Evolutionary conservation across 2,329 filamentous ascomycete genomes (phyloP), one percentile per base, ranked within the genome.

Genomic region (Exophiala sideris): DNA sequence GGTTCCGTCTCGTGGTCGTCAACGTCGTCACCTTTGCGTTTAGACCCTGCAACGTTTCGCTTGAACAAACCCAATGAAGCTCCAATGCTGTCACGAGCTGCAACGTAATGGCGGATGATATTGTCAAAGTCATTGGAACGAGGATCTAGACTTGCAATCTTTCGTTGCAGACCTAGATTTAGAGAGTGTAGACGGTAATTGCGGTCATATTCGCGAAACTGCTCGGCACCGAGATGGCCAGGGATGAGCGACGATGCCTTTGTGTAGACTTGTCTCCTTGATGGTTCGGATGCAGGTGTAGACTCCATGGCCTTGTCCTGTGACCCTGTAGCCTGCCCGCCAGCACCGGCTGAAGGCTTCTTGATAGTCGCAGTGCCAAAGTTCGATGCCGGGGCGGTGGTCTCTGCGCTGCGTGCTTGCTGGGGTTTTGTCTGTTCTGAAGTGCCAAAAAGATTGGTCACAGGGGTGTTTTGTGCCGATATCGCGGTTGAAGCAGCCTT

Each of bases 41-140:
- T 68, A 14, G 52, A 48, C 8, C 60, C 60, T 9, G 62, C 60
- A 34, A 55, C 42, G 21, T 48, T 54, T n/a, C 60, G 52, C 36
- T 55, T 36, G 36, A 58, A 59, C 18, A 56, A 50, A 4, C 63
- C 68, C 45, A 72, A 51, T 3, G 71, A 70, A 12, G 63, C 62
- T 29, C 70, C 71, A 44, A 75, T 66, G 1, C 66, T 65, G 14
- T 69, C 67, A 41, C 73, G 71, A 48, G 70, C 63, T 41, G 66
- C 66, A 47, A 71, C 59, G 55, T 74, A 75, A 48, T 68, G 68
- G 4, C 68, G 58, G 24, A 75, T 62, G 33, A 71, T 34, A 12
- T 61, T 56, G 50, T 73, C 71, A 45, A 74, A 70, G 41, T 67
- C 64, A 42, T 71, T 58, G 2, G 48, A 65, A 12, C 63, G 57